phyloP scores from a whole-genome alignment of 352 stramenopile species.

The Phytophthora aleatoria region DNA sequence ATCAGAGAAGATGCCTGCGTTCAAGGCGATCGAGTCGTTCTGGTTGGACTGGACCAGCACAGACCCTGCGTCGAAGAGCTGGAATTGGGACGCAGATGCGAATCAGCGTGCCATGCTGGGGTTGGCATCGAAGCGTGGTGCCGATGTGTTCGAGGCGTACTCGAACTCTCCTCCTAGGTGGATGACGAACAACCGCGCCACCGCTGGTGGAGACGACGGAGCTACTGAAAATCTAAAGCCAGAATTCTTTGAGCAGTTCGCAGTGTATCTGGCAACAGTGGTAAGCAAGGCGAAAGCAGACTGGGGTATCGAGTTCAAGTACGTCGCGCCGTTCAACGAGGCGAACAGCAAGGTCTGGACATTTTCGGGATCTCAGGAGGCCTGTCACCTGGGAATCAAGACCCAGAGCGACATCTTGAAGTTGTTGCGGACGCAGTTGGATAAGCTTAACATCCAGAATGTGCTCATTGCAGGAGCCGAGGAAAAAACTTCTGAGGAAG shows the following conservation, averaged over 20 bases:
- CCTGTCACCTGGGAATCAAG: slow-evolving; percentile 44
- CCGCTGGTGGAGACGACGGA: slow-evolving; percentile 41
- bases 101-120: slow-evolving; percentile 43
- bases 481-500: slow-evolving; percentile 40
- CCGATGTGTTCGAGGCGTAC: slow-evolving; percentile 45
- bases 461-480: slow-evolving; percentile 42
- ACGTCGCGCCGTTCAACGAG: slow-evolving; percentile 56
- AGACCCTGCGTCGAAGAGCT: slow-evolving; percentile 31
- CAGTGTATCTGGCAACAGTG: slow-evolving; percentile 42
- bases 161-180: slow-evolving; percentile 61
- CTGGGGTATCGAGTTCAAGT: slow-evolving; percentile 53
- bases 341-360: slow-evolving; percentile 32
- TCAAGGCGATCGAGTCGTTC: slow-evolving; percentile 44
- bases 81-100: slow-evolving; percentile 45
- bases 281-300: slow-evolving; percentile 38
- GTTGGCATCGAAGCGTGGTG: slow-evolving; percentile 36
- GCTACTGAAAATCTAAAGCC: slow-evolving; percentile 41
- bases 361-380: slow-evolving; percentile 48
- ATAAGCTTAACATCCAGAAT: slow-evolving; percentile 26
- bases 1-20: slow-evolving; percentile 47
- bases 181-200: slow-evolving; percentile 34
- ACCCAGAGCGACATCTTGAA: slow-evolving; percentile 39
- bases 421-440: slow-evolving; percentile 39
- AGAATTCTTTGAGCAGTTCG: slow-evolving; percentile 19
- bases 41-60: slow-evolving; percentile 46